Evolutionary conservation across 495 filamentous ascomycete genomes (phyloP).

Genomic region (Penicillium desertorum): DNA sequence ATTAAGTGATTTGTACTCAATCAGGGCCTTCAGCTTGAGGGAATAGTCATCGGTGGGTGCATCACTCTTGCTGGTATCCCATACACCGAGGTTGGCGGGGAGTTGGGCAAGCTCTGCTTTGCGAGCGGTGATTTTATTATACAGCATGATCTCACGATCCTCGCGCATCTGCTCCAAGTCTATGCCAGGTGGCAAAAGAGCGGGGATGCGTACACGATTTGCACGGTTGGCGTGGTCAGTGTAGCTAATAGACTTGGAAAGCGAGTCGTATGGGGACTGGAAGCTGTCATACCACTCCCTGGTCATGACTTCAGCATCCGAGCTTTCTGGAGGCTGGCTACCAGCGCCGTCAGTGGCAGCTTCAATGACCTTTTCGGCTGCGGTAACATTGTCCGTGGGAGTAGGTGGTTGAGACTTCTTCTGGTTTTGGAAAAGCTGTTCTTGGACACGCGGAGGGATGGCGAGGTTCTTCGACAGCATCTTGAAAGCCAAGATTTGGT

Average conservation of each 20-base stretch:
- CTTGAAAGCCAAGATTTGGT: conserved; percentile 82
- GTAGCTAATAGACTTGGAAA: conserved; percentile 67
- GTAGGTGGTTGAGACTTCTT: conserved; percentile 64
- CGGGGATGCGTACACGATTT: conserved; percentile 74
- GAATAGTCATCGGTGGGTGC: conserved; percentile 74
- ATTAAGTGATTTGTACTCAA: conserved; percentile 86
- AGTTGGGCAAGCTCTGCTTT: conserved; percentile 79
- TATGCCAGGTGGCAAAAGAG: conserved; percentile 84
- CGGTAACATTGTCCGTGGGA: conserved; percentile 54
- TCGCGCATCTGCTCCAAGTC: conserved; percentile 73
- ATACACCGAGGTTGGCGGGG: conserved; percentile 76
- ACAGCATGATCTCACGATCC: conserved; percentile 81
- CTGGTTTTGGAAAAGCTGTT: conserved; percentile 65
- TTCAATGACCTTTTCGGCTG: conserved; percentile 54
- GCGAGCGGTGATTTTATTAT: conserved; percentile 82
- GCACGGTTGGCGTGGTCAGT: conserved; percentile 70
- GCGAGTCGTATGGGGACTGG: conserved; percentile 62
- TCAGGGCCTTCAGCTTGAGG: conserved; percentile 82
- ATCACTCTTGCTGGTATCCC: conserved; percentile 74
- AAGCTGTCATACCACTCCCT: conserved; percentile 60
- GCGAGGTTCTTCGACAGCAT: conserved; percentile 75
- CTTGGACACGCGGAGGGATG: conserved; percentile 70
- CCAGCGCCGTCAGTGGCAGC: conserved; percentile 40
- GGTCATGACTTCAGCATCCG: conserved; percentile 28
- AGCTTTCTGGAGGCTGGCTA: conserved; percentile 36